Percentiles rank a stretch among this genome's conserved stretches.
Conservation (phyloP, 495 filamentous ascomycete species). For the Neurospora cerealis region DNA sequence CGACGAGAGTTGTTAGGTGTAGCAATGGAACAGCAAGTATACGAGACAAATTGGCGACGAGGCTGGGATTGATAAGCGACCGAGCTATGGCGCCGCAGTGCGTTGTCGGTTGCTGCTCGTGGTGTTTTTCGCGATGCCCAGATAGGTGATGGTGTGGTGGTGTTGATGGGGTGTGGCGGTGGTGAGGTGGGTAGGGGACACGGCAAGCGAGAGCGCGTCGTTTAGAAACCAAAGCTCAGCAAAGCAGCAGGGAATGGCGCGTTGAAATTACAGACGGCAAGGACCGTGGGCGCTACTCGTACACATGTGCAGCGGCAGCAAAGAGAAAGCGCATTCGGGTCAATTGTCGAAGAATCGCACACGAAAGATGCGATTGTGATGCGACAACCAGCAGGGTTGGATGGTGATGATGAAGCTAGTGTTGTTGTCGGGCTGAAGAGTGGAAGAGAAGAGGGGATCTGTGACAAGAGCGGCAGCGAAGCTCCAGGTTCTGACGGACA, state of each 20-base stretch:
- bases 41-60: neutral
- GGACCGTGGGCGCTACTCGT: neutral
- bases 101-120: neutral
- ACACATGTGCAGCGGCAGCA: constrained; percentile 6
- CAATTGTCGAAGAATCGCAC: neutral
- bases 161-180: neutral
- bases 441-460: constrained; percentile 6
- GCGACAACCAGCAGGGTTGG: constrained; percentile 12
- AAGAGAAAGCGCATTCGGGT: constrained; percentile 3
- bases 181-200: constrained; percentile 15
- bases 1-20: constrained; percentile 19
- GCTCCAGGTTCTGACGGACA: neutral
- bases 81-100: neutral
- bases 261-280: constrained; percentile 1
- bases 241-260: constrained; percentile 15
- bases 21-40: constrained; percentile 12
- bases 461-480: neutral
- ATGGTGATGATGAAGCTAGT: constrained; percentile 10
- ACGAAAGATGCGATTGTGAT: constrained; percentile 2
- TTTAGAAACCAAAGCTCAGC: constrained; percentile 7
- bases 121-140: neutral
- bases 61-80: neutral
- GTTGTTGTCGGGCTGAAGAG: constrained; percentile 3
- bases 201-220: constrained; percentile 26
- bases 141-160: neutral